A percentile compares a stretch with the other conserved stretches of the same genome.
These are phyloP conservation scores for Fusarium sp. DNA, from an alignment of 2,329 filamentous ascomycete genomes.

Conservation along the genomic window DNA sequence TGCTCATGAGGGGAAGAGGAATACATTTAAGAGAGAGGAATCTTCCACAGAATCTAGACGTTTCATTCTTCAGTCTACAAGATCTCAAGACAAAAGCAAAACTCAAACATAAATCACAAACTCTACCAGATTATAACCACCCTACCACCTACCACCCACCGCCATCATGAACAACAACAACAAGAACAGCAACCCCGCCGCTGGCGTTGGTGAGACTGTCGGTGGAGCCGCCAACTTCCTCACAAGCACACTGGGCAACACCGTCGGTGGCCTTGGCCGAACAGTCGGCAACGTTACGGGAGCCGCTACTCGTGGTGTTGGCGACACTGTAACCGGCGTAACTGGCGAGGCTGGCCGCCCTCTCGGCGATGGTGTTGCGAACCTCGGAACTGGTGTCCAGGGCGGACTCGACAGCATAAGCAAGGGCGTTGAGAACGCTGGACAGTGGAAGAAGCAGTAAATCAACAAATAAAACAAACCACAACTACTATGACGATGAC, in stretches of 20 bases:
- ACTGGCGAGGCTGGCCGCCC: slow-evolving; percentile 69
- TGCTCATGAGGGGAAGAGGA: slow-evolving; percentile 9
- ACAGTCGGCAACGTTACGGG: slow-evolving; percentile 62
- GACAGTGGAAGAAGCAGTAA: slow-evolving; percentile 66
- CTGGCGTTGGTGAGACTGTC: slow-evolving; percentile 54
- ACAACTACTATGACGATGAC: background rate
- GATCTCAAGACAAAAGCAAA: slow-evolving; percentile 11
- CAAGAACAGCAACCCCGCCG: slow-evolving; percentile 46
- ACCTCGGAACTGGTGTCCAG: slow-evolving; percentile 68
- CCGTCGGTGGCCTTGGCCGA: slow-evolving; percentile 58
- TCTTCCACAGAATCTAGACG: slow-evolving; percentile 1
- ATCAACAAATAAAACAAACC: background rate
- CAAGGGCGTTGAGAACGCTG: slow-evolving; percentile 71
- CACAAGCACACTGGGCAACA: slow-evolving; percentile 60
- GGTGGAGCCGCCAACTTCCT: slow-evolving; percentile 57
- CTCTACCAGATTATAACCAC: background rate
- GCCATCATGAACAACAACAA: slow-evolving; percentile 46
- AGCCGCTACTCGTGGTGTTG: slow-evolving; percentile 70
- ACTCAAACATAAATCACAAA: background rate
- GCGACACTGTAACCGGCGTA: slow-evolving; percentile 68
- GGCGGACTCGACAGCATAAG: slow-evolving; percentile 64
- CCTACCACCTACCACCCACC: slow-evolving; percentile 6
- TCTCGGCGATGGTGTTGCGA: slow-evolving; percentile 69
- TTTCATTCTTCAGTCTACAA: background rate
- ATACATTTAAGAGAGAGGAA: slow-evolving; percentile 24